phyloP scores from a whole-genome alignment of 495 filamentous ascomycete species.

The Penicillium atrosanguineum region DNA sequence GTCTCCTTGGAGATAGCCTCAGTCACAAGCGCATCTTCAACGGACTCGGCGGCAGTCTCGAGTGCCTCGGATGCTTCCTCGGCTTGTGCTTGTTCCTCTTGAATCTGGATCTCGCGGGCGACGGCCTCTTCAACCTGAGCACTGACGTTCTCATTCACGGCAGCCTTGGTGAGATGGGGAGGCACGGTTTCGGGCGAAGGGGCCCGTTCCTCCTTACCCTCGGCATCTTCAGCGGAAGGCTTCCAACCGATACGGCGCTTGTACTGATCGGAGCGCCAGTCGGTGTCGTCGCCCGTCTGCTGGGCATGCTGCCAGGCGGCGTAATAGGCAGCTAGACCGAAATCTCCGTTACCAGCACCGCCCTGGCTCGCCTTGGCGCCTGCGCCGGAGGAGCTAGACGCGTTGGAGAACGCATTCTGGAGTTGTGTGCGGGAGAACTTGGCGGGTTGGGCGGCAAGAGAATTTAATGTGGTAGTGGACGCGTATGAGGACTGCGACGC shows the following conservation, averaged over 20 bases:
- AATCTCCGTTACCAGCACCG: conserved; percentile 43
- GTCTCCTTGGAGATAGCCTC: conserved; percentile 50
- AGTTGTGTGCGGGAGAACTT: conserved; percentile 65
- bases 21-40: conserved; percentile 29
- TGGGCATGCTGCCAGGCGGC: conserved; percentile 81
- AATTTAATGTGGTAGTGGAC: conserved; percentile 62
- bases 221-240: conserved; percentile 54
- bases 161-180: conserved; percentile 57
- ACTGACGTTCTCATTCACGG: conserved; percentile 51
- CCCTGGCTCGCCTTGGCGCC: conserved; percentile 47
- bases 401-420: conserved; percentile 70
- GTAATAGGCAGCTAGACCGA: conserved; percentile 79
- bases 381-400: conserved; percentile 44
- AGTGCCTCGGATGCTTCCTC: conserved; percentile 38
- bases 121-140: conserved; percentile 64
- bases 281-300: conserved; percentile 65
- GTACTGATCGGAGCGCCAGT: conserved; percentile 91
- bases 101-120: conserved; percentile 57
- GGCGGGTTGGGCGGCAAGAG: conserved; percentile 48
- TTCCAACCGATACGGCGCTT: conserved; percentile 85
- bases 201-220: conserved; percentile 34
- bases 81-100: conserved; percentile 45
- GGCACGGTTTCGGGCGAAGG: conserved; percentile 18
- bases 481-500: conserved; percentile 80
- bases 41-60: conserved; percentile 32